Conservation (phyloP, 306 rosid species). For the Coriaria nepalensis region DNA sequence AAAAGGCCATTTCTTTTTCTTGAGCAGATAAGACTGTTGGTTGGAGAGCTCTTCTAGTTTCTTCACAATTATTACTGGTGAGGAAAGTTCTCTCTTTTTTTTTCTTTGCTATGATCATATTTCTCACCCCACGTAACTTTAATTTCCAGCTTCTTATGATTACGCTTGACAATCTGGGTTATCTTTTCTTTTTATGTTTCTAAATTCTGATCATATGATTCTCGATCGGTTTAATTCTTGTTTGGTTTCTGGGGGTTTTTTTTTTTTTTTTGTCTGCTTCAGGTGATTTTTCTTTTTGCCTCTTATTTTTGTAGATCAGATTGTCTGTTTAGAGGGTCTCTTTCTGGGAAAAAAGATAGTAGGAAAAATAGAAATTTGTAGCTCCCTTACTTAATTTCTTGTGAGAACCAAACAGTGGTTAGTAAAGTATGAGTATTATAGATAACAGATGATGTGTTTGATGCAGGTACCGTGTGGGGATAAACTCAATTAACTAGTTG, state of each 20-base stretch:
- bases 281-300: conserved; percentile 12
- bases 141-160: neutral
- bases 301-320: neutral
- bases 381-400: neutral
- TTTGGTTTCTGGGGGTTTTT: conserved; percentile 8
- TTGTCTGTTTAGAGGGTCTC: neutral
- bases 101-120: no score
- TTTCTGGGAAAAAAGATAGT: no score
- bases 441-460: neutral
- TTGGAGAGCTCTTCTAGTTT: conserved; percentile 16
- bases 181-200: no score
- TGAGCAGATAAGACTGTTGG: conserved; percentile 51
- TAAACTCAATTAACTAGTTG: no score
- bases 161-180: no score
- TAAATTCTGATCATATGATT: conserved; percentile 10
- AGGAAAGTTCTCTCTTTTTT: conserved; percentile 8
- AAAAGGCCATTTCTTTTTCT: no score
- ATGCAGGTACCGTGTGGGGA: conserved; percentile 10
- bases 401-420: neutral
- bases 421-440: no score
- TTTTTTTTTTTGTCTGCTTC: conserved; percentile 18
- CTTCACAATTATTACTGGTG: conserved; percentile 30
- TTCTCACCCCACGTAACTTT: conserved; percentile 8
- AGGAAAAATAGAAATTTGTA: neutral
- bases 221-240: conserved; percentile 14